Evolutionary conservation across 371 early-diverging fungal genomes (phyloP).

Genomic region (Mortierella sp.): DNA sequence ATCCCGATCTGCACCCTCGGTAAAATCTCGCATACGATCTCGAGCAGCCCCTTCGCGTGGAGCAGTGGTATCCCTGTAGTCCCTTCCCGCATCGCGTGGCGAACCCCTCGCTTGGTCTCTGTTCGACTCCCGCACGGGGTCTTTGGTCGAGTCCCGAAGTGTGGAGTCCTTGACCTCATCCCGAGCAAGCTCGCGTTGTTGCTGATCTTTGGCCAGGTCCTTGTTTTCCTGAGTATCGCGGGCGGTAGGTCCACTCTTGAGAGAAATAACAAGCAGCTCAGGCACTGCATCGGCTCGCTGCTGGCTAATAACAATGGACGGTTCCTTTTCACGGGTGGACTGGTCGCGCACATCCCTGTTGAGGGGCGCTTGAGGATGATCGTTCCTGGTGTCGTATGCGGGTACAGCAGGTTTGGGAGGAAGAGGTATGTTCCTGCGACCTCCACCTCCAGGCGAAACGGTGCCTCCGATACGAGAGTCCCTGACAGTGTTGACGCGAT

Average conservation of each 20-base stretch:
- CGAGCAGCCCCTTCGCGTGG: conserved; percentile 1
- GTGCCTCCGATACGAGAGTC: conserved; percentile 30
- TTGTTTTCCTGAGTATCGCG: conserved; percentile 23
- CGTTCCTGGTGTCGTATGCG: conserved; percentile 23
- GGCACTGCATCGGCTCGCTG: conserved; percentile 14
- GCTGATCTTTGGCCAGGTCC: conserved; percentile 15
- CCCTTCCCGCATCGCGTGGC: neutral
- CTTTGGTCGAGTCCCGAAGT: conserved; percentile 5
- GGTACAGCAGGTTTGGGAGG: conserved; percentile 48
- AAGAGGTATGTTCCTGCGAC: conserved; percentile 39
- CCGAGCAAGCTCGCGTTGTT: neutral
- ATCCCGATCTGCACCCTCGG: conserved; percentile 5
- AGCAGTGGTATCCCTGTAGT: neutral
- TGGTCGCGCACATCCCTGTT: conserved; percentile 30
- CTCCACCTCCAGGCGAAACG: conserved; percentile 14
- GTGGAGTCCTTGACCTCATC: neutral
- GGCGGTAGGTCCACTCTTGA: conserved; percentile 22
- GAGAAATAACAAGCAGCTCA: conserved; percentile 41
- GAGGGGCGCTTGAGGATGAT: neutral
- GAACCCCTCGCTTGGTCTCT: conserved; percentile 16
- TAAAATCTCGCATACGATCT: conserved; percentile 15
- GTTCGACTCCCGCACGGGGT: conserved; percentile 15
- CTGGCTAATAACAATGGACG: neutral
- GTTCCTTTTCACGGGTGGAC: neutral
- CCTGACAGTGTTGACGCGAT: conserved; percentile 26